Percentiles rank a stretch among this genome's conserved stretches.
These are phyloP conservation scores for Fusarium chaquense DNA, from an alignment of 2,329 filamentous ascomycete genomes.

Conservation along the genomic window DNA sequence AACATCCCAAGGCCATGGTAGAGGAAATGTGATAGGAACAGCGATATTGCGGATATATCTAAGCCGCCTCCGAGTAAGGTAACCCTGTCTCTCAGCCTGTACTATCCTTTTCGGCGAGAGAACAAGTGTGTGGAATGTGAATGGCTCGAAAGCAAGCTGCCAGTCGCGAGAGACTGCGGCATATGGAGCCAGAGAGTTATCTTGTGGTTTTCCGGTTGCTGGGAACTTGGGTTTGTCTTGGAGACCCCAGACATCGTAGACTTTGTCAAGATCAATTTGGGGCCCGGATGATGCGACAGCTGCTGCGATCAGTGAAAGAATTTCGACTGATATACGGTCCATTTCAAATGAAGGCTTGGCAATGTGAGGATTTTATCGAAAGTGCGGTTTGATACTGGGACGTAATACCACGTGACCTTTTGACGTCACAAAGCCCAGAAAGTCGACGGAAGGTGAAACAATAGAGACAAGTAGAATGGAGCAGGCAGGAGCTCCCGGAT, in stretches of 20 bases:
- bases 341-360: not conserved
- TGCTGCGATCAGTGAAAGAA: slow-evolving; percentile 5
- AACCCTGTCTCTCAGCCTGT: slow-evolving; percentile 6
- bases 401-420: slow-evolving; percentile 6
- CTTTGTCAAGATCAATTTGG: not conserved
- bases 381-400: not conserved
- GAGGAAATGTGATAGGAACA: slow-evolving; percentile 16
- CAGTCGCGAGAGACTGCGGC: slow-evolving; percentile 11
- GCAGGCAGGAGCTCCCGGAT: too few species aligned
- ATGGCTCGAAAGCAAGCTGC: slow-evolving; percentile 19
- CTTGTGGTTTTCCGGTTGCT: not conserved
- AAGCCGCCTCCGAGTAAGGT: slow-evolving; percentile 2
- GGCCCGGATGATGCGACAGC: not conserved
- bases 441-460: too few species aligned
- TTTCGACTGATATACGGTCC: slow-evolving; percentile 8
- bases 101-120: slow-evolving; percentile 8
- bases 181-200: slow-evolving; percentile 7
- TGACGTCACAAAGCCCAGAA: not conserved
- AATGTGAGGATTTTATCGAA: not conserved
- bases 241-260: slow-evolving; percentile 12
- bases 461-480: not conserved
- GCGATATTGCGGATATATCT: slow-evolving; percentile 2
- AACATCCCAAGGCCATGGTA: slow-evolving; percentile 14
- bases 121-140: slow-evolving; percentile 8
- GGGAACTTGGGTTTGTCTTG: slow-evolving; percentile 8